Evolutionary conservation across 768 basidiomycete genomes (phyloP), one percentile per base, ranked within the genome.

Genomic region (Hydnomerulius pinastri): DNA sequence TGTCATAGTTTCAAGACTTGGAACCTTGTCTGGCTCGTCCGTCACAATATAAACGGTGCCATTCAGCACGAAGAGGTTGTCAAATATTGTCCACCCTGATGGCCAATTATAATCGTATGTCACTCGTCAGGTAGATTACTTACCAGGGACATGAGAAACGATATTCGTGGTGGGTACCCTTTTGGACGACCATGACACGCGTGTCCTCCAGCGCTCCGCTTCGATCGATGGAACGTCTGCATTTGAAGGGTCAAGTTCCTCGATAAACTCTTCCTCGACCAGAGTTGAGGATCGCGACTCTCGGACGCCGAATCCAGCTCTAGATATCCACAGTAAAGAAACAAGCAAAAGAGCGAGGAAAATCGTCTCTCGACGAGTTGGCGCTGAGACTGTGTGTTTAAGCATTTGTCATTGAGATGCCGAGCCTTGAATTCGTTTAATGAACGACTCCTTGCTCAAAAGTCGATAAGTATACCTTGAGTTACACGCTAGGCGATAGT

Each of bases 31-130:
- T 6, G 87, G 88, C 17, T 83, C 71, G 65, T 92, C 83, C 3
- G 86, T 81, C 35, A 98, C 91, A 56, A 96, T 75, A 64, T 85
- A 93, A 30, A 89, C 78, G 6, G 88, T 86, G 38, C 91, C 91
- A 56, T 92, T 90, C 59, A 83, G 72, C 48, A 92, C 69, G 63
- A 90, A 96, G 9, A 96, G 76, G 48, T 78, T 81, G 70, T 94
- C 90, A 53, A 93, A 85, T 44, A 94, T 83, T 2, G 92, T 91
- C 93, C 92, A 97, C 27, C 93, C 92, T 93, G 62, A 28, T 4
- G 40, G 27, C 11, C 2, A 32, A 36, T n/a, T n/a, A n/a, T n/a
- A n/a, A n/a, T n/a, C n/a, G n/a, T n/a, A n/a, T n/a, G n/a, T n/a
- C n/a, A n/a, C n/a, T n/a, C n/a, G n/a, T n/a, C n/a, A n/a, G n/a